phyloP scores from a whole-genome alignment of 1,284 basidiomycete genomes.

The Puccinia horiana region DNA sequence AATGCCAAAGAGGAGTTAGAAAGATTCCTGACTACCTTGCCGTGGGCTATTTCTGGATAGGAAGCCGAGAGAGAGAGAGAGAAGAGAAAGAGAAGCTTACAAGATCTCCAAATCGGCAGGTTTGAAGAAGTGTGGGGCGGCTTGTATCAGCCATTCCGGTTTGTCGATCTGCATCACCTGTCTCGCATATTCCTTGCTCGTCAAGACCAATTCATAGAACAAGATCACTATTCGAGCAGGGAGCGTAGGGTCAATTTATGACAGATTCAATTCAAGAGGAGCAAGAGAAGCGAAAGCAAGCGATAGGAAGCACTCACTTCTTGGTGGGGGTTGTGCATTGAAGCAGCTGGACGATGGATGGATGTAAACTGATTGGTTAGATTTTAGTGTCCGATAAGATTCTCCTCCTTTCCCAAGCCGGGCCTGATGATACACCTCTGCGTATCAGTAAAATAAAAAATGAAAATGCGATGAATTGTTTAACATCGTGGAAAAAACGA shows the following conservation, averaged over 20 bases:
- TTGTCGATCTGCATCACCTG: conserved; percentile 94
- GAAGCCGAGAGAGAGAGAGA: neutral
- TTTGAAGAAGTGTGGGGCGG: conserved; percentile 93
- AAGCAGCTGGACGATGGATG: conserved; percentile 94
- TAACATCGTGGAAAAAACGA: conserved; percentile 47
- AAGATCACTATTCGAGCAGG: conserved; percentile 64
- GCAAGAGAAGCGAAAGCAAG: neutral
- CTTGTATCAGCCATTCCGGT: conserved; percentile 87
- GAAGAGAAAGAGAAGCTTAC: neutral
- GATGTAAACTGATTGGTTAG: conserved; percentile 90
- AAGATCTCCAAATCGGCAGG: conserved; percentile 56
- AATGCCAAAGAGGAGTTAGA: neutral
- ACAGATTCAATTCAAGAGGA: neutral
- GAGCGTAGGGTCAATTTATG: neutral
- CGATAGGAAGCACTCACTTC: conserved; percentile 59
- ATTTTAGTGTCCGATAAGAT: conserved; percentile 72
- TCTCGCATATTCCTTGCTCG: conserved; percentile 66
- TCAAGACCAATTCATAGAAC: conserved; percentile 83
- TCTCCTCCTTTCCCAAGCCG: conserved; percentile 57
- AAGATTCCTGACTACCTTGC: neutral
- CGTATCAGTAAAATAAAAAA: conserved; percentile 39
- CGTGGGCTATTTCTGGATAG: neutral
- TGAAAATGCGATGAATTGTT: conserved; percentile 51
- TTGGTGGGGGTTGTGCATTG: conserved; percentile 89
- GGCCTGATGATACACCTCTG: conserved; percentile 50